phyloP scores from a whole-genome alignment of 1,139 yeast genomes.

The Citeromyces siamensis region DNA sequence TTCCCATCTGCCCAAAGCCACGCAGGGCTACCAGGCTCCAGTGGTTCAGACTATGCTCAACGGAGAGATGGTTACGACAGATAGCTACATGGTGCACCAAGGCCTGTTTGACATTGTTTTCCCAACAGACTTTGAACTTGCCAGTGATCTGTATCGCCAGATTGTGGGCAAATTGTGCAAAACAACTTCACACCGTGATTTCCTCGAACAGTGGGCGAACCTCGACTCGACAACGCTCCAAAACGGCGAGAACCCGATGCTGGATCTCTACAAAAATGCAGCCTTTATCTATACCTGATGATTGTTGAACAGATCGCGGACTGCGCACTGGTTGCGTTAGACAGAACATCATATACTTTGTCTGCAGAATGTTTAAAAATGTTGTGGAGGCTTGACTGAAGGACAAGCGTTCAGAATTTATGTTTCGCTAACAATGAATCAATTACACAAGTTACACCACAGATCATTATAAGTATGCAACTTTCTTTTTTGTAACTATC shows the following conservation, averaged over 20 bases:
- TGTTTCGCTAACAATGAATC: too few relatives aligned
- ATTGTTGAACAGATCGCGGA: too few relatives aligned
- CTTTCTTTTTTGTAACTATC: too few relatives aligned
- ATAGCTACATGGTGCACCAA: slow-evolving; percentile 71
- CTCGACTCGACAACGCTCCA: slow-evolving; percentile 54
- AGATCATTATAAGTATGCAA: too few relatives aligned
- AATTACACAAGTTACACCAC: too few relatives aligned
- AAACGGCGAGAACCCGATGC: slow-evolving; percentile 82
- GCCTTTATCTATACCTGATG: slow-evolving; percentile 47
- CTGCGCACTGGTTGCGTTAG: too few relatives aligned
- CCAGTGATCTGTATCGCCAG: slow-evolving; percentile 48
- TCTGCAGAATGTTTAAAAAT: not conserved
- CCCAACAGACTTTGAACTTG: slow-evolving; percentile 64
- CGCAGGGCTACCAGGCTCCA: slow-evolving; percentile 62
- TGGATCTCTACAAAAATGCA: slow-evolving; percentile 68
- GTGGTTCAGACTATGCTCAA: slow-evolving; percentile 74
- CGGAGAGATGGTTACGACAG: slow-evolving; percentile 54
- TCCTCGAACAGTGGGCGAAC: slow-evolving; percentile 64
- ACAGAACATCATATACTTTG: too few relatives aligned
- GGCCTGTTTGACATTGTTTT: slow-evolving; percentile 84
- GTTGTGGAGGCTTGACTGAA: too few relatives aligned
- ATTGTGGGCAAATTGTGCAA: slow-evolving; percentile 51
- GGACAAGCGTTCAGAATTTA: too few relatives aligned
- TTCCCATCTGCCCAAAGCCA: slow-evolving; percentile 46
- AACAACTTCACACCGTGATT: slow-evolving; percentile 49